A percentile compares a stretch with the other conserved stretches of the same genome.
These are phyloP conservation scores for Mycena vitilis DNA, from an alignment of 768 basidiomycete species.

Conservation along the genomic window DNA sequence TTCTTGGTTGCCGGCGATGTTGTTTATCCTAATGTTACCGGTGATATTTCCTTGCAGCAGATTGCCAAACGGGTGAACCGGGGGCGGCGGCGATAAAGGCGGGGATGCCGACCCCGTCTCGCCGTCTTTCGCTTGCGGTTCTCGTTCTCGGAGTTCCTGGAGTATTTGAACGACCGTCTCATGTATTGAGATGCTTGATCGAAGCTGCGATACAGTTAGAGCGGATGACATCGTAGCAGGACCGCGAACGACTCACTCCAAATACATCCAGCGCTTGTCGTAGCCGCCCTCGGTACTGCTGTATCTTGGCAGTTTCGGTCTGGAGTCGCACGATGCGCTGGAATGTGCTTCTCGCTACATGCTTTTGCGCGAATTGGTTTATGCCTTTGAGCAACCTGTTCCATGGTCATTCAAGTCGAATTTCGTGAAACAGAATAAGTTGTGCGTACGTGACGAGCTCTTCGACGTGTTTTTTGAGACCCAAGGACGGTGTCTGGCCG, in stretches of 20 bases:
- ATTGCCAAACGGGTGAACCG: slow-evolving; percentile 31
- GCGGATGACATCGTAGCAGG: neutral
- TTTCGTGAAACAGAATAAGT: neutral
- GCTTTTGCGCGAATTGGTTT: slow-evolving; percentile 35
- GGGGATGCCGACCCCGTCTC: slow-evolving; percentile 23
- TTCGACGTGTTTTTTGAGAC: slow-evolving; percentile 32
- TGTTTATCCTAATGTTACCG: slow-evolving; percentile 39
- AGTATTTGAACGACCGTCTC: slow-evolving; percentile 38
- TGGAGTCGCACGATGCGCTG: slow-evolving; percentile 33
- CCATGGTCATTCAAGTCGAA: neutral
- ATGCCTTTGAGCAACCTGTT: slow-evolving; percentile 37
- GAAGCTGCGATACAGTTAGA: slow-evolving; percentile 29
- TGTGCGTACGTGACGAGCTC: slow-evolving; percentile 36
- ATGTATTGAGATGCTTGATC: slow-evolving; percentile 40
- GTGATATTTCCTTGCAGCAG: slow-evolving; percentile 30
- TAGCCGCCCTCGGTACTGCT: slow-evolving; percentile 35
- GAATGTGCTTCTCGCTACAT: slow-evolving; percentile 25
- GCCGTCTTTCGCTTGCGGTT: slow-evolving; percentile 11
- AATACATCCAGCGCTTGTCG: slow-evolving; percentile 43
- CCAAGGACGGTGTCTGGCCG: slow-evolving; percentile 25
- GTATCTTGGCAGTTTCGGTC: slow-evolving; percentile 35
- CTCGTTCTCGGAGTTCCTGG: slow-evolving; percentile 28
- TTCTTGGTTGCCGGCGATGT: slow-evolving; percentile 34
- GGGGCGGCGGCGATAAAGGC: slow-evolving; percentile 15
- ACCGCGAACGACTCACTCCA: slow-evolving; percentile 32